Evolutionary conservation across 1,139 yeast genomes (phyloP).

Genomic region (Geotrichum candidum): DNA sequence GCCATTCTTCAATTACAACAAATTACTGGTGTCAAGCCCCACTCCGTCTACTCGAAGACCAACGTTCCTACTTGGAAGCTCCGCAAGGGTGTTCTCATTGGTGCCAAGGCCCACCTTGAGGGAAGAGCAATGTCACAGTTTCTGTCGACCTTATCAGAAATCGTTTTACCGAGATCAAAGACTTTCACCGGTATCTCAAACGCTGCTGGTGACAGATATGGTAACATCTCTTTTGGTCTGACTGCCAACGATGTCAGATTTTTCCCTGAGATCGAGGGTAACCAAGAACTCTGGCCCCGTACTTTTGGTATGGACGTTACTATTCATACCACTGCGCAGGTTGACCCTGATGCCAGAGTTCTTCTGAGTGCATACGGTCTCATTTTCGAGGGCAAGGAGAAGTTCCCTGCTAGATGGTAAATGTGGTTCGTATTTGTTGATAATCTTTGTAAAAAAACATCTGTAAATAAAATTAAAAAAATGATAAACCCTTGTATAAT

Average conservation of each 20-base stretch:
- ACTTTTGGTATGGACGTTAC: slow-evolving; percentile 84
- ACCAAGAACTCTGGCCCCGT: slow-evolving; percentile 84
- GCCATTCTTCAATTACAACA: slow-evolving; percentile 83
- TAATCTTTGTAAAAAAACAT: neutral
- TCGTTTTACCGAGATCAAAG: slow-evolving; percentile 90
- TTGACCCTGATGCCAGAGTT: slow-evolving; percentile 87
- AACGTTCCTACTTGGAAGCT: slow-evolving; percentile 85
- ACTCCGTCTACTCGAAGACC: slow-evolving; percentile 62
- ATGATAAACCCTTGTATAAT: neutral
- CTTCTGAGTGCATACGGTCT: slow-evolving; percentile 77
- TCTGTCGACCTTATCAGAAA: slow-evolving; percentile 75
- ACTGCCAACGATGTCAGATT: slow-evolving; percentile 67
- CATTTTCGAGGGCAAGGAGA: slow-evolving; percentile 59
- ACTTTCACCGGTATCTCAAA: slow-evolving; percentile 75
- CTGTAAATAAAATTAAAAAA: neutral
- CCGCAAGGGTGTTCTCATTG: slow-evolving; percentile 86
- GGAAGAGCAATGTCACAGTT: slow-evolving; percentile 88
- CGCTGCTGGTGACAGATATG: slow-evolving; percentile 75
- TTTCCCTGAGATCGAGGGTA: slow-evolving; percentile 91
- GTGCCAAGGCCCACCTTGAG: slow-evolving; percentile 71
- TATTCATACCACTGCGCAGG: slow-evolving; percentile 82
- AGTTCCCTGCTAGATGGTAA: slow-evolving; percentile 33
- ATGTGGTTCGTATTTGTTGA: neutral
- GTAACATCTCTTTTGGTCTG: slow-evolving; percentile 82
- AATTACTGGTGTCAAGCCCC: slow-evolving; percentile 84